Evolutionary conservation across 768 basidiomycete species (phyloP).

Genomic region (Lentinula detonsa): DNA sequence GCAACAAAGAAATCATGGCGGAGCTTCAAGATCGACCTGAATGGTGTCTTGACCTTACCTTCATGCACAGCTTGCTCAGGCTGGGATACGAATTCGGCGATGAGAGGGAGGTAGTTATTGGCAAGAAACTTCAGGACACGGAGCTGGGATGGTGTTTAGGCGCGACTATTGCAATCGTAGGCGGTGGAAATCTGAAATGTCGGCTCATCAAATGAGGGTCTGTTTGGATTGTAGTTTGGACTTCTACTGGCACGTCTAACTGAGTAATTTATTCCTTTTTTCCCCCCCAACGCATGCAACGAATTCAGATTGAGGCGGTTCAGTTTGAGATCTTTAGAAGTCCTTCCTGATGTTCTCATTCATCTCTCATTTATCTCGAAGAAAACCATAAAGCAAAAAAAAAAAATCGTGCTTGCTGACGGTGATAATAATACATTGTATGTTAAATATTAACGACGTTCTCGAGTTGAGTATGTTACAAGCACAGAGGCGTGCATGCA

Average conservation of each 20-base stretch:
- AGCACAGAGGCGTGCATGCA: background rate
- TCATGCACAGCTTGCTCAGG: slow-evolving; percentile 84
- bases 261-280: background rate
- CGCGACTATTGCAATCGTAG: slow-evolving; percentile 73
- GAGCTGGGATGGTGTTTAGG: slow-evolving; percentile 95
- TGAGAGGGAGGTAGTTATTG: slow-evolving; percentile 63
- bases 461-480: too few relatives aligned
- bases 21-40: slow-evolving; percentile 85
- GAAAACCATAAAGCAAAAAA: too few relatives aligned
- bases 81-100: slow-evolving; percentile 88
- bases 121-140: slow-evolving; percentile 83
- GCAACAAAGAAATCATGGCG: slow-evolving; percentile 26
- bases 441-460: too few relatives aligned
- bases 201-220: slow-evolving; percentile 8
- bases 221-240: background rate
- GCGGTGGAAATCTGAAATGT: slow-evolving; percentile 53
- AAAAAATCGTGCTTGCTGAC: too few relatives aligned
- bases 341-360: too few relatives aligned
- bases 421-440: too few relatives aligned
- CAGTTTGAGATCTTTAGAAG: too few relatives aligned
- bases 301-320: too few relatives aligned
- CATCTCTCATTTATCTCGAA: too few relatives aligned
- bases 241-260: background rate
- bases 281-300: too few relatives aligned
- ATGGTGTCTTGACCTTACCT: slow-evolving; percentile 94